A percentile compares a stretch with the other conserved stretches of the same genome.
Evolutionary conservation across 2,329 filamentous ascomycete species (phyloP).

Genomic region (Pseudogymnoascus sp.): DNA sequence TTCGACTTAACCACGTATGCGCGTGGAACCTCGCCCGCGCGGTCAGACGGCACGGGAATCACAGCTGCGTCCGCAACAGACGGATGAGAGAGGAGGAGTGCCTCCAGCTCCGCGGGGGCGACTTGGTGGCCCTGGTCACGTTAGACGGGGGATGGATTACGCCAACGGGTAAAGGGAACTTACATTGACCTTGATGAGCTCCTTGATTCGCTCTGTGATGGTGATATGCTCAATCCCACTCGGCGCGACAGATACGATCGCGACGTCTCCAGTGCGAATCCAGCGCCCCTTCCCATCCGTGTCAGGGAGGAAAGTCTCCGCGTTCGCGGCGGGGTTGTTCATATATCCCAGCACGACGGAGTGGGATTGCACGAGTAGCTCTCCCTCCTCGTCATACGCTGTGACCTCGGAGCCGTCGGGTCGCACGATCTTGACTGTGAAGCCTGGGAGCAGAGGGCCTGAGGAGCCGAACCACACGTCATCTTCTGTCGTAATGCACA

Average conservation of each 20-base stretch:
- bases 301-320: constrained; percentile 63
- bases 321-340: constrained; percentile 74
- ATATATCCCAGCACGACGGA: constrained; percentile 75
- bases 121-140: constrained; percentile 63
- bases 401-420: constrained; percentile 62
- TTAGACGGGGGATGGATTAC: constrained; percentile 11
- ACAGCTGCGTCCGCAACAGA: constrained; percentile 72
- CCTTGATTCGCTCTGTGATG: constrained; percentile 74
- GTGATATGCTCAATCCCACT: constrained; percentile 71
- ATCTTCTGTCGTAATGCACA: constrained; percentile 47
- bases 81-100: constrained; percentile 65
- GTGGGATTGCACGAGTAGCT: constrained; percentile 70
- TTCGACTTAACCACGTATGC: constrained; percentile 55
- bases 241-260: constrained; percentile 54
- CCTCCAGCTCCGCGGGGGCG: constrained; percentile 73
- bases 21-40: constrained; percentile 56
- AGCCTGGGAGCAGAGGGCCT: constrained; percentile 58
- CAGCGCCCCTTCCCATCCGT: constrained; percentile 59
- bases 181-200: constrained; percentile 72
- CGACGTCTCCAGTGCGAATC: constrained; percentile 81
- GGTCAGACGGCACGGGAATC: constrained; percentile 58
- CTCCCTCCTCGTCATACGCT: constrained; percentile 64
- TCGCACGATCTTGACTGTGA: constrained; percentile 57
- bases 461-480: constrained; percentile 66
- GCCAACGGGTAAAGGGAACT: constrained; percentile 24